Evolutionary conservation across 768 basidiomycete genomes (phyloP).

Genomic region (Paxillus ammoniavirescens): DNA sequence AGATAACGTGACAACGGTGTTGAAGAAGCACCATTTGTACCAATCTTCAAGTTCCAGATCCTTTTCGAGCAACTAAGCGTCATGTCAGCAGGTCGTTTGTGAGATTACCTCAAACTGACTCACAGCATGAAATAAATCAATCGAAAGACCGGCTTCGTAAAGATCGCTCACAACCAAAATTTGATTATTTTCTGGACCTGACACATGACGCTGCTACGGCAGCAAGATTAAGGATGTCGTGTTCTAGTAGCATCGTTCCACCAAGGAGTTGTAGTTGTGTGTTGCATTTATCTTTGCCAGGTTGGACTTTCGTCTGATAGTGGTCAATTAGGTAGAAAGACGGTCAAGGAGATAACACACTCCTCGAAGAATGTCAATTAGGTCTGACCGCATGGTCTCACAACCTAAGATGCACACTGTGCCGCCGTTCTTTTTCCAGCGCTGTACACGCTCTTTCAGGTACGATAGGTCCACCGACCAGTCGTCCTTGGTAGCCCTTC

Average conservation of each 20-base stretch:
- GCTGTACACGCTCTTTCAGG: too few relatives aligned
- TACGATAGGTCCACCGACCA: too few relatives aligned
- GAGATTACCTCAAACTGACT: slow-evolving; percentile 6
- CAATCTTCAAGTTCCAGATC: slow-evolving; percentile 12
- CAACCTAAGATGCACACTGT: too few relatives aligned
- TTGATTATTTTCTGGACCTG: slow-evolving; percentile 1
- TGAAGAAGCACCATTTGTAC: slow-evolving; percentile 16
- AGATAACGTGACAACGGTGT: slow-evolving; percentile 18
- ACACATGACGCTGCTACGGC: slow-evolving; percentile 12
- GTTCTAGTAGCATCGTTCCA: slow-evolving; percentile 8
- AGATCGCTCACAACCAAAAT: slow-evolving; percentile 2
- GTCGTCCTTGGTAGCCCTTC: too few relatives aligned
- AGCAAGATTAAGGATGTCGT: slow-evolving; percentile 21
- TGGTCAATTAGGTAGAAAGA: slow-evolving; percentile 6
- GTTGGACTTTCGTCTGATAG: slow-evolving; percentile 6
- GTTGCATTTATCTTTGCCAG: slow-evolving; percentile 25
- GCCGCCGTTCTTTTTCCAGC: too few relatives aligned
- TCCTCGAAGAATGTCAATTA: slow-evolving; percentile 8
- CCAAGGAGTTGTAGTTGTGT: slow-evolving; percentile 17
- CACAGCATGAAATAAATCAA: slow-evolving; percentile 26
- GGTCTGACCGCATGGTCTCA: too few relatives aligned
- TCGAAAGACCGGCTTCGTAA: slow-evolving; percentile 5
- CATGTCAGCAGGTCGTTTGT: slow-evolving; percentile 1
- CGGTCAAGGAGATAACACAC: slow-evolving; percentile 5
- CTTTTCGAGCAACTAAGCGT: slow-evolving; percentile 21